These are phyloP conservation scores for Trichophyton rubrum DNA, from an alignment of 2,329 filamentous ascomycete species.

Conservation along the genomic window DNA sequence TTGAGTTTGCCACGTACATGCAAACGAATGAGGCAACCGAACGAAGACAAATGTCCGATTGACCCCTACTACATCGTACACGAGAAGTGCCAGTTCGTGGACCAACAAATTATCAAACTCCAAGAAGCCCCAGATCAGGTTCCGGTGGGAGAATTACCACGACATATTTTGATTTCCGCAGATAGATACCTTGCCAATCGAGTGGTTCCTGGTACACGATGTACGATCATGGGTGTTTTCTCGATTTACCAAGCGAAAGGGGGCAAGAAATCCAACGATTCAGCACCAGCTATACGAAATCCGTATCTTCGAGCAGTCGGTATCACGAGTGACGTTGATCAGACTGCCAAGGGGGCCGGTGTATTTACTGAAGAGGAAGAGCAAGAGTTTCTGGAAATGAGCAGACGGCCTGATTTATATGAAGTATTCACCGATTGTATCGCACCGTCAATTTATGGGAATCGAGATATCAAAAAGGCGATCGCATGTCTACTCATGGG, in stretches of 20 bases:
- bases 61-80: constrained; percentile 95
- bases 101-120: constrained; percentile 95
- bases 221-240: constrained; percentile 92
- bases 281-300: constrained; percentile 86
- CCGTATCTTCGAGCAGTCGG: constrained; percentile 89
- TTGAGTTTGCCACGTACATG: constrained; percentile 74
- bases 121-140: constrained; percentile 97
- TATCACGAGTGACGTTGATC: constrained; percentile 79
- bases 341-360: constrained; percentile 71
- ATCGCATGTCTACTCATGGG: constrained; percentile 89
- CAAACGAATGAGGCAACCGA: constrained; percentile 45
- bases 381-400: constrained; percentile 89
- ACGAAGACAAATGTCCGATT: constrained; percentile 66
- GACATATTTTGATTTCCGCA: constrained; percentile 92
- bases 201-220: constrained; percentile 87
- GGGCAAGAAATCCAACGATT: constrained; percentile 60
- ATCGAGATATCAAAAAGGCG: constrained; percentile 90
- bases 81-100: constrained; percentile 86
- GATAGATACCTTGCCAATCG: constrained; percentile 91
- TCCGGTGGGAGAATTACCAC: constrained; percentile 85
- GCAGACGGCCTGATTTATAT: constrained; percentile 83
- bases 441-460: constrained; percentile 94
- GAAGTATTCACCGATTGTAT: constrained; percentile 82
- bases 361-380: constrained; percentile 91
- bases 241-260: constrained; percentile 94